Conservation (phyloP, 192 early-diverging fungal species). For the Backusella liffmaniae region DNA sequence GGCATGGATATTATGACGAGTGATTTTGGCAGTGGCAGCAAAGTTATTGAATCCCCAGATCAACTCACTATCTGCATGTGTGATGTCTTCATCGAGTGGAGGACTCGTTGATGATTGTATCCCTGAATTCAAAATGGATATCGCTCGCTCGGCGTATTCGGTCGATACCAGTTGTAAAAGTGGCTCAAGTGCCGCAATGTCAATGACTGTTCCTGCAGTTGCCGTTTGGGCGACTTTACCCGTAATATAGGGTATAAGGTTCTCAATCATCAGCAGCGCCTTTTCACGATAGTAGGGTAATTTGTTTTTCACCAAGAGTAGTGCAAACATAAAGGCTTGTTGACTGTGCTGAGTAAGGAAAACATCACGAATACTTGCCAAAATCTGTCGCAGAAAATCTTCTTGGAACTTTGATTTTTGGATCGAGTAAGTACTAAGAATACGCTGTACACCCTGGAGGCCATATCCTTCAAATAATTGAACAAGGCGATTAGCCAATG, state of each 20-base stretch:
- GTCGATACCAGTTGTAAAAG: conserved; percentile 66
- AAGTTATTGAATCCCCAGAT: conserved; percentile 37
- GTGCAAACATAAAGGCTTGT: conserved; percentile 58
- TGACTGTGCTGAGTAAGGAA: conserved; percentile 64
- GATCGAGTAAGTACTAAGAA: conserved; percentile 62
- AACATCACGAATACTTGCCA: conserved; percentile 52
- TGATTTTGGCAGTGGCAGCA: conserved; percentile 21
- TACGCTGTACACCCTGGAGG: conserved; percentile 44
- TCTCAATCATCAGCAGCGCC: conserved; percentile 62
- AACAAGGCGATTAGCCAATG: conserved; percentile 51
- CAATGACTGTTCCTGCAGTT: conserved; percentile 34
- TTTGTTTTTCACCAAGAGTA: conserved; percentile 62
- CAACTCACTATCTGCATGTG: conserved; percentile 18
- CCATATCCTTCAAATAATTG: conserved; percentile 50
- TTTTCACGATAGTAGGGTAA: conserved; percentile 60
- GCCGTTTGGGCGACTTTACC: conserved; percentile 10
- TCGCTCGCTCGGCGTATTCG: conserved; percentile 60
- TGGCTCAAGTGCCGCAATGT: conserved; percentile 66
- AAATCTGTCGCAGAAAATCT: conserved; percentile 77
- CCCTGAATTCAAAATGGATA: conserved; percentile 71
- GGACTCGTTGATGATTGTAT: conserved; percentile 35
- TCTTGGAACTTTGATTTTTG: conserved; percentile 63
- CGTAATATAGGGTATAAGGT: conserved; percentile 59
- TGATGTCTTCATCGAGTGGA: conserved; percentile 10
- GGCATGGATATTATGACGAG: conserved; percentile 45